Evolutionary conservation across 2,329 filamentous ascomycete genomes (phyloP).

Genomic region (Colletotrichum sp.): DNA sequence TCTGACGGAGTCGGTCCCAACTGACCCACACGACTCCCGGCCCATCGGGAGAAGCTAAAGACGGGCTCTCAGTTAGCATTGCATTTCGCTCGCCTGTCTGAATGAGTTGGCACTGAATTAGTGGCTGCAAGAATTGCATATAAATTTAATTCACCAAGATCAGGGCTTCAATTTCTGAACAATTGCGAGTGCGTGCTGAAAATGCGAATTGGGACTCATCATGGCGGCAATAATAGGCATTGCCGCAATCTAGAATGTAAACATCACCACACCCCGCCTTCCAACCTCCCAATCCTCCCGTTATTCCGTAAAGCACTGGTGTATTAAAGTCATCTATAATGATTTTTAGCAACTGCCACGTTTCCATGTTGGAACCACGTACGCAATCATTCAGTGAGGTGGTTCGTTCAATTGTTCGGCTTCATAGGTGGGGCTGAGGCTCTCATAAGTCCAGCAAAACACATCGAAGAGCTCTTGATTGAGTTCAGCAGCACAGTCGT

Average conservation of each 20-base stretch:
- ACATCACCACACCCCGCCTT: rapidly evolving
- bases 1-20: background rate
- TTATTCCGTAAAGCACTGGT: rapidly evolving
- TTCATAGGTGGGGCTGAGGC: rapidly evolving
- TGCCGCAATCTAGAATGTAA: background rate
- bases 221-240: background rate
- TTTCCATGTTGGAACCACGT: rapidly evolving
- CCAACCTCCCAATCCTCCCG: background rate
- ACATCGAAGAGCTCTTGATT: background rate
- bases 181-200: background rate
- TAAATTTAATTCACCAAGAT: rapidly evolving
- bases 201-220: background rate
- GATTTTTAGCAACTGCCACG: rapidly evolving
- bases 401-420: rapidly evolving
- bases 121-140: background rate
- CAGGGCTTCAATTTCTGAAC: background rate
- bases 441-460: background rate
- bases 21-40: background rate
- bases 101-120: rapidly evolving
- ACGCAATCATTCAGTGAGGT: background rate
- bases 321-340: background rate
- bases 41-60: background rate
- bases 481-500: rapidly evolving
- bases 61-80: rapidly evolving
- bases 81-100: rapidly evolving